Evolutionary conservation across 768 basidiomycete genomes (phyloP).

Genomic region (Trametes sanguinea): DNA sequence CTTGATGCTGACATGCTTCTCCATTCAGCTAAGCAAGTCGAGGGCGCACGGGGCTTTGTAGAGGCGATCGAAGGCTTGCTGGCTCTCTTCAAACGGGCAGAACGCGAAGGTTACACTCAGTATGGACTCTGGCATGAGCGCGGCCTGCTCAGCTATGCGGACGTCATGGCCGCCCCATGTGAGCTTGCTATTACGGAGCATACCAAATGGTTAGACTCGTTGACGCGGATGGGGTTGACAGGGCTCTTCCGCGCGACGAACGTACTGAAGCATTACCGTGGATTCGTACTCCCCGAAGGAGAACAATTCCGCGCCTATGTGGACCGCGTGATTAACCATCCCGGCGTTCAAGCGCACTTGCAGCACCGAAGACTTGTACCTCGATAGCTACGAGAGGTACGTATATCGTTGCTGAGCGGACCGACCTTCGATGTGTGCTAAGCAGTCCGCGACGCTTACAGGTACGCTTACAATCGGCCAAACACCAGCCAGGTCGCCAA

Average conservation of each 20-base stretch:
- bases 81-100: constrained; percentile 54
- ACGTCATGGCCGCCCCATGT: constrained; percentile 76
- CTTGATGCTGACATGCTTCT: not conserved
- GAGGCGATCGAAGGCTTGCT: constrained; percentile 53
- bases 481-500: constrained; percentile 77
- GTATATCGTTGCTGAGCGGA: constrained; percentile 15
- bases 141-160: constrained; percentile 56
- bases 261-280: constrained; percentile 67
- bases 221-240: constrained; percentile 30
- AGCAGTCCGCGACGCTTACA: constrained; percentile 27
- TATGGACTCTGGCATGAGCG: constrained; percentile 63
- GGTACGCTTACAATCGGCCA: constrained; percentile 76
- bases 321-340: constrained; percentile 53
- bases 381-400: constrained; percentile 73
- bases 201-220: too few relatives aligned
- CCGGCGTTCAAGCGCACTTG: constrained; percentile 68
- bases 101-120: constrained; percentile 38
- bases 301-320: constrained; percentile 55
- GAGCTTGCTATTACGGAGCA: constrained; percentile 24
- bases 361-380: constrained; percentile 64
- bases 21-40: constrained; percentile 46
- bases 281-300: constrained; percentile 56
- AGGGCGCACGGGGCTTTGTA: constrained; percentile 54
- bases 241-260: constrained; percentile 70
- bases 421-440: not conserved